phyloP scores from a whole-genome alignment of 805 yeast species.

The Spathaspora gorwiae region DNA sequence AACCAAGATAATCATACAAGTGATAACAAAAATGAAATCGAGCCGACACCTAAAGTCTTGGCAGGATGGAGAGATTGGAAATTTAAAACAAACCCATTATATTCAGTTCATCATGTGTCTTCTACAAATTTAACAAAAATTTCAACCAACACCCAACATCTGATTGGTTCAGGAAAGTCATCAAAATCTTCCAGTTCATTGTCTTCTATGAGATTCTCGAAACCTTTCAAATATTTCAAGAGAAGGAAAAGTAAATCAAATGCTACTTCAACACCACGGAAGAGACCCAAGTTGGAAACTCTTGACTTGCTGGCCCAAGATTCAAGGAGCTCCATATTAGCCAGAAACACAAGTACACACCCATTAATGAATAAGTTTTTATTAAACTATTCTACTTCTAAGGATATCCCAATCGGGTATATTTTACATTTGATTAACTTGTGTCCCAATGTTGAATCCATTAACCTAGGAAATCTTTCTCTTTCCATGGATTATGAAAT shows the following conservation, averaged over 20 bases:
- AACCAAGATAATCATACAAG: slow-evolving; percentile 10
- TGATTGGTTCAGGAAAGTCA: slow-evolving; percentile 14
- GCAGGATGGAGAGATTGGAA: slow-evolving; percentile 97
- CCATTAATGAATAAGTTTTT: slow-evolving; percentile 62
- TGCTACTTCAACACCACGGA: slow-evolving; percentile 1
- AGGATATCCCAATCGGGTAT: slow-evolving; percentile 77
- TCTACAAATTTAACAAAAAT: slow-evolving; percentile 14
- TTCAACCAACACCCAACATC: slow-evolving; percentile 14
- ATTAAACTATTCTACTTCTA: slow-evolving; percentile 57
- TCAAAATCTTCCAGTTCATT: slow-evolving; percentile 12
- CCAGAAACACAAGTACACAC: slow-evolving; percentile 29
- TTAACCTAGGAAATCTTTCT: slow-evolving; percentile 60
- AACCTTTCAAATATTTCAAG: slow-evolving; percentile 19
- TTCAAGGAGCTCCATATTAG: neutral
- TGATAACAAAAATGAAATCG: slow-evolving; percentile 2
- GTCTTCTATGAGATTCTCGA: slow-evolving; percentile 13
- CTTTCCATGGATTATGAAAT: slow-evolving; percentile 65
- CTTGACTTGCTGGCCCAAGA: slow-evolving; percentile 4
- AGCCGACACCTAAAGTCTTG: slow-evolving; percentile 27
- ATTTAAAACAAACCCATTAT: slow-evolving; percentile 65
- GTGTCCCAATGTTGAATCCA: slow-evolving; percentile 54
- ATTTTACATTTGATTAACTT: slow-evolving; percentile 62
- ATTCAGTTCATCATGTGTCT: slow-evolving; percentile 27
- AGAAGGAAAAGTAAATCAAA: slow-evolving; percentile 8
- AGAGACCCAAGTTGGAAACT: slow-evolving; percentile 5